Base-by-base conservation (phyloP, 495 filamentous ascomycete genomes). In the Lasiosphaeriaceae sp. region DNA sequence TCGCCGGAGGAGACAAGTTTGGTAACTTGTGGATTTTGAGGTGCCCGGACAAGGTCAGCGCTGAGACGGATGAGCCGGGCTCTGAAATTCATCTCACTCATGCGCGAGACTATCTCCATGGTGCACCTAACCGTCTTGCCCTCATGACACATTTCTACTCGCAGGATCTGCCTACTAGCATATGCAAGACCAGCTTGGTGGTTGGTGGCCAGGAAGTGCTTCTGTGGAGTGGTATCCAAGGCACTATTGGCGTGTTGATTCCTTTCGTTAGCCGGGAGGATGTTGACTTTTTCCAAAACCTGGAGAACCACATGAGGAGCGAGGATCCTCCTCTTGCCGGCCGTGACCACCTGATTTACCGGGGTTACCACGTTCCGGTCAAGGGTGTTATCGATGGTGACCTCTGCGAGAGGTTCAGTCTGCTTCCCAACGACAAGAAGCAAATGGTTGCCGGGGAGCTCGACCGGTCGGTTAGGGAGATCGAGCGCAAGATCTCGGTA, bases 371-470 rank as follows among this genome's bases (percentile, higher is more conserved):
- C 68, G 90, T 88, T n/a, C 95, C 95, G 1, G 90, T 94, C 14
- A 99, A 99, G 79, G 90, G 90, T 0, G 85, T 96, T 24, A 95
- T 99, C 67, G 95, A 99, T 71, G 95, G 95, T n/a, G 95, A 99
- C 77, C 77, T 99, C 57, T 96, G 92, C 66, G 95, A 99, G 77
- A 81, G 90, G 65, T 99, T 90, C 69, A 82, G 87, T 50, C 70
- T 92, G 47, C 74, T 97, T 57, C 79, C 87, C 31, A 87, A 83
- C 57, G 91, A 96, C 66, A 90, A 86, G 74, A 96, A 96, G 80
- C 85, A 90, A 73, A 92, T 88, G 85, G 95, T 97, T 78, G 93
- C 92, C 2, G 91, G 79, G 45, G 92, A 97, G 71, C 74, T 97
- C 60, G 93, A 96, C 74, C 84, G 94, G 57, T 91, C 87, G 41